These are phyloP conservation scores for Arthrobotrys conoides DNA, from an alignment of 2,329 filamentous ascomycete genomes.

Conservation along the genomic window DNA sequence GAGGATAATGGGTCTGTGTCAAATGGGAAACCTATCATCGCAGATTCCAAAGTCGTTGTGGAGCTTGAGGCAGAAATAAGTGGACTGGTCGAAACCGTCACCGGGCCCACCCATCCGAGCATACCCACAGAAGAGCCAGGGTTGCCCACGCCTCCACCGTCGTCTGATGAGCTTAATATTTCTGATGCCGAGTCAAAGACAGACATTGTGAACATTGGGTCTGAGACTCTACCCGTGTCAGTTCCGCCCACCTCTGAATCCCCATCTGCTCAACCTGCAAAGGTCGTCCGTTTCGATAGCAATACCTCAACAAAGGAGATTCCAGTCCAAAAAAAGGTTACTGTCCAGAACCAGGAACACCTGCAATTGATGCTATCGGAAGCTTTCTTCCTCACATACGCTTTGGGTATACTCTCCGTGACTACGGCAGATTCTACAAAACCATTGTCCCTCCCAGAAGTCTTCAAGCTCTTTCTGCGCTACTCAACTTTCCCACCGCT, in stretches of 20 bases:
- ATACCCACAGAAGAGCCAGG: constrained; percentile 15
- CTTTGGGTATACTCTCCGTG: constrained; percentile 80
- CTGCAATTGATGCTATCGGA: constrained; percentile 93
- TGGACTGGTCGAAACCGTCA: constrained; percentile 9
- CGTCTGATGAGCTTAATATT: constrained; percentile 35
- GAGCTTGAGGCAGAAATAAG: constrained; percentile 48
- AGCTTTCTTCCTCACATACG: constrained; percentile 89
- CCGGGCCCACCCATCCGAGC: neutral
- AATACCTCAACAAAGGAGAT: constrained; percentile 33
- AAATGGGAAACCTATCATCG: constrained; percentile 54
- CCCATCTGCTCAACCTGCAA: constrained; percentile 12
- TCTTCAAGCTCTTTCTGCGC: constrained; percentile 78
- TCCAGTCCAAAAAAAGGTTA: constrained; percentile 41
- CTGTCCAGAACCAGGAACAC: constrained; percentile 78
- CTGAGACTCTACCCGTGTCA: neutral
- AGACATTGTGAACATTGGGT: neutral
- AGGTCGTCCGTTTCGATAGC: constrained; percentile 36
- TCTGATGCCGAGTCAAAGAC: constrained; percentile 23
- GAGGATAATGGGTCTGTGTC: constrained; percentile 26
- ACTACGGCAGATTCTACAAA: constrained; percentile 41
- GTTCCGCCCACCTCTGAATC: neutral
- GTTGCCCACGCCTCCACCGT: constrained; percentile 47
- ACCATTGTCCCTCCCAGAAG: constrained; percentile 71
- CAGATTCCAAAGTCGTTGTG: constrained; percentile 40
- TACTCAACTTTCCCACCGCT: constrained; percentile 79